A percentile compares a stretch with the other conserved stretches of the same genome.
Evolutionary conservation across 306 rosid genomes (phyloP).

Genomic region (Cicer chorassanicum): DNA sequence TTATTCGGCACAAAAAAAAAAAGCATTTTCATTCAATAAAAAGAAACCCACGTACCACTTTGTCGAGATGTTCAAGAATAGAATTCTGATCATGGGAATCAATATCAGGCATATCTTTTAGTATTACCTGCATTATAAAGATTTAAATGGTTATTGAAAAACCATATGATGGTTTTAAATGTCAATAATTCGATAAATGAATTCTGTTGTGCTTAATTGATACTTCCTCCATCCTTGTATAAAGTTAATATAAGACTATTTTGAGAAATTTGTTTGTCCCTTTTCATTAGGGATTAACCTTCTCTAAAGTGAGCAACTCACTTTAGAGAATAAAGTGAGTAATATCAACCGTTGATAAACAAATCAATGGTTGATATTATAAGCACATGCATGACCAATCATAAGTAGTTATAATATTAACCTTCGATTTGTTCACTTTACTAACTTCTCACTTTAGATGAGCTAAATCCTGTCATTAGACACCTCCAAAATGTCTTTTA

Average conservation of each 20-base stretch:
- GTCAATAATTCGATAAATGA: constrained; percentile 15
- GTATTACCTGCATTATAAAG: constrained; percentile 65
- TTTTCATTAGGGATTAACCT: not conserved
- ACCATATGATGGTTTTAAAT: constrained; percentile 38
- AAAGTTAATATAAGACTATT: not conserved
- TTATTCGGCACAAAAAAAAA: constrained; percentile 6
- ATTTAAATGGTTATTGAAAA: constrained; percentile 46
- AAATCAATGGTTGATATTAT: too few relatives aligned
- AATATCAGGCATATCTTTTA: constrained; percentile 86
- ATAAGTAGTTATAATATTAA: too few relatives aligned
- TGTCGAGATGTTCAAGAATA: constrained; percentile 91
- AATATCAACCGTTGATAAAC: too few relatives aligned
- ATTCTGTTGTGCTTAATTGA: constrained; percentile 7
- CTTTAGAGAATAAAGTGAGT: too few relatives aligned
- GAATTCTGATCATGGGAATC: constrained; percentile 89
- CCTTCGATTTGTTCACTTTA: too few relatives aligned
- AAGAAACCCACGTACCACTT: constrained; percentile 63
- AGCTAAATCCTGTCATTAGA: not conserved
- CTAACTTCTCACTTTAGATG: too few relatives aligned
- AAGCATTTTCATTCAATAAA: not conserved
- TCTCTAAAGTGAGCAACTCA: too few relatives aligned
- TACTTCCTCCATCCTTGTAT: not conserved
- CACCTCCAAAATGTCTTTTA: not conserved
- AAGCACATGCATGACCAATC: too few relatives aligned
- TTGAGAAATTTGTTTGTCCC: not conserved